A percentile compares a stretch with the other conserved stretches of the same genome.
These are phyloP conservation scores for Sclerotinia sclerotiorum DNA, from an alignment of 2,329 filamentous ascomycete species.

Conservation along the genomic window DNA sequence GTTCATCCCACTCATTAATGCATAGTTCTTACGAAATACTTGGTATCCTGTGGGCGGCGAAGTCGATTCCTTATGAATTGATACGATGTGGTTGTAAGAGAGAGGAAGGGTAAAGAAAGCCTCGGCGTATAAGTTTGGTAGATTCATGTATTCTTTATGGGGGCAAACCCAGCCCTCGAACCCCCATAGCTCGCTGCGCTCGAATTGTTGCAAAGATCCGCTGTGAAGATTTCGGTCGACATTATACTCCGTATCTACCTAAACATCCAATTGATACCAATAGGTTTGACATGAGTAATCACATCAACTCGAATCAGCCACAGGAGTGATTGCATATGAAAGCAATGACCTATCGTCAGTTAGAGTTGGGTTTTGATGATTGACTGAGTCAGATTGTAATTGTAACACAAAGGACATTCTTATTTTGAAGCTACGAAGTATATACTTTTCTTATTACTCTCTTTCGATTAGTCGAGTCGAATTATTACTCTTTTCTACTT, in stretches of 20 bases:
- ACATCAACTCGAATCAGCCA: neutral
- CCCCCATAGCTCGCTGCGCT: no score
- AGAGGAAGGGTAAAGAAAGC: neutral
- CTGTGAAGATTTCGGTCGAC: no score
- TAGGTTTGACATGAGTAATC: neutral
- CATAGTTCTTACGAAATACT: neutral
- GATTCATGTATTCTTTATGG: neutral
- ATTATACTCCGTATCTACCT: neutral
- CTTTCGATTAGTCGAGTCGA: fast-evolving
- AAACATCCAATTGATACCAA: neutral
- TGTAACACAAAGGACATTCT: no score
- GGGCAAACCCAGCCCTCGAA: no score
- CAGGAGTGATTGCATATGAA: neutral
- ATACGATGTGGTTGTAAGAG: neutral
- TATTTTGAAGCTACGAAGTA: no score
- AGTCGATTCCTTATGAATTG: neutral
- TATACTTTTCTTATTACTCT: neutral
- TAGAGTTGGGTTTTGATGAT: neutral
- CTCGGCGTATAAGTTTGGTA: neutral
- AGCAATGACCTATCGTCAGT: neutral
- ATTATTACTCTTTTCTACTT: neutral
- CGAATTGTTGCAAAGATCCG: no score
- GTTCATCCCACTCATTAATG: neutral
- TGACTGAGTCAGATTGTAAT: neutral
- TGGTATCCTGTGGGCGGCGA: neutral